These are phyloP conservation scores for Podaxis mareebaensis DNA, from an alignment of 768 basidiomycete species.

Conservation along the genomic window DNA sequence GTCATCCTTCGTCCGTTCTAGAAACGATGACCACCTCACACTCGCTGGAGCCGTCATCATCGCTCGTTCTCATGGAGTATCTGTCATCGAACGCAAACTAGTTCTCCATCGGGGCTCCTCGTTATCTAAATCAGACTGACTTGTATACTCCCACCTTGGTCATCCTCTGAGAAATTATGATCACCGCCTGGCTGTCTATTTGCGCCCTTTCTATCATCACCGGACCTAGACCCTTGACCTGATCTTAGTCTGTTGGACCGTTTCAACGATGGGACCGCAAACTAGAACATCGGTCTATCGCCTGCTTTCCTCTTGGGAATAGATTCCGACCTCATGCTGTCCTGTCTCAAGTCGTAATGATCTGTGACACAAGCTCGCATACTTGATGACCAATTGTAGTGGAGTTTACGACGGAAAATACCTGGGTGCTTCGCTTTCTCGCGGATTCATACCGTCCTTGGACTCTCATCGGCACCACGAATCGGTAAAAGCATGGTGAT, in stretches of 20 bases:
- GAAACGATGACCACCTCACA: neutral
- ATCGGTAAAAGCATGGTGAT: neutral
- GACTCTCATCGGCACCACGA: neutral
- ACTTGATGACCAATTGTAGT: neutral
- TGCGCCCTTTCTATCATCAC: neutral
- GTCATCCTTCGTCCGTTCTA: neutral
- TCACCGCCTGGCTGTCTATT: neutral
- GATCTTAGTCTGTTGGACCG: neutral
- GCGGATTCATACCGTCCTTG: neutral
- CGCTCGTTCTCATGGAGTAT: conserved; percentile 8
- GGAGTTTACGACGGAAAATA: neutral
- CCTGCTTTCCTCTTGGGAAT: conserved; percentile 1
- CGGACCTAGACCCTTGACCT: neutral
- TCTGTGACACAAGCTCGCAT: neutral
- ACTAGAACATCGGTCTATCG: neutral
- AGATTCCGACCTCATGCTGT: conserved; percentile 1
- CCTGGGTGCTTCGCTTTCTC: neutral
- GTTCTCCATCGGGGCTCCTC: conserved; percentile 7
- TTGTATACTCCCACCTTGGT: neutral
- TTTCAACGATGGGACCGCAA: neutral
- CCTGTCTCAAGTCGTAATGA: neutral
- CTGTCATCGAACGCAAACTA: neutral
- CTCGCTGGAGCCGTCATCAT: neutral
- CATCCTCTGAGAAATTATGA: neutral
- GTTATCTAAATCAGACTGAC: neutral